phyloP scores from a whole-genome alignment of 495 filamentous ascomycete genomes.

The Monascus purpureus region DNA sequence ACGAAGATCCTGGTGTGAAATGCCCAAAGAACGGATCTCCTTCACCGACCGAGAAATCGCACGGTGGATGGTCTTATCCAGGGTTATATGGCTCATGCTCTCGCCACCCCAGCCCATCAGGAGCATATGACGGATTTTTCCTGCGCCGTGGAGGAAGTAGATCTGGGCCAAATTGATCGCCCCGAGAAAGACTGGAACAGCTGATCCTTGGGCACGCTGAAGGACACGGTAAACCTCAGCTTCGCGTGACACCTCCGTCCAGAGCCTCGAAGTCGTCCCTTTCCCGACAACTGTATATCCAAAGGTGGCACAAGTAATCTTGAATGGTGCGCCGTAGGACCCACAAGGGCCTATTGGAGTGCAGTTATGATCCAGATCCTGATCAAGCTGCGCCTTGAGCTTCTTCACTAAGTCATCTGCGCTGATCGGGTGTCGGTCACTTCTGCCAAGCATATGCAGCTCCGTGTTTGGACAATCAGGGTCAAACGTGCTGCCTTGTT shows the following conservation, averaged over 20 bases:
- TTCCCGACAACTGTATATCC: conserved; percentile 37
- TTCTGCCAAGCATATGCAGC: conserved; percentile 8
- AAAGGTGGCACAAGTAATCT: conserved; percentile 20
- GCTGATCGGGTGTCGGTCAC: conserved; percentile 3
- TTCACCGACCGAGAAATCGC: conserved; percentile 7
- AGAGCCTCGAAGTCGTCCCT: conserved; percentile 22
- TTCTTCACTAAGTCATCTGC: conserved; percentile 2
- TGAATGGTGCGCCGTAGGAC: conserved; percentile 22
- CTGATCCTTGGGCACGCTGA: conserved; percentile 20
- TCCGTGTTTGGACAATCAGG: conserved; percentile 20
- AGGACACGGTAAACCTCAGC: conserved; percentile 26
- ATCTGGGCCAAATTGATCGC: conserved; percentile 24
- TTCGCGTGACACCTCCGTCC: conserved; percentile 25
- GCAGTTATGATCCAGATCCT: conserved; percentile 13
- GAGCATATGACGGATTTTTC: conserved; percentile 32
- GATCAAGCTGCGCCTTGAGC: conserved; percentile 14
- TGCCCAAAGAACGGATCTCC: conserved; percentile 8
- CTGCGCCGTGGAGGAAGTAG: conserved; percentile 23
- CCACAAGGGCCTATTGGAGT: conserved; percentile 11
- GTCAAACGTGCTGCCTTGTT: conserved; percentile 16
- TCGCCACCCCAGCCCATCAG: conserved; percentile 34
- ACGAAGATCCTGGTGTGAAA: conserved; percentile 12
- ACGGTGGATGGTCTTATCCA: conserved; percentile 1
- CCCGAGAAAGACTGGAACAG: conserved; percentile 30
- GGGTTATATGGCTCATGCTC: conserved; percentile 1